Evolutionary conservation across 805 yeast genomes (phyloP).

Genomic region (Yarrowia porcina): DNA sequence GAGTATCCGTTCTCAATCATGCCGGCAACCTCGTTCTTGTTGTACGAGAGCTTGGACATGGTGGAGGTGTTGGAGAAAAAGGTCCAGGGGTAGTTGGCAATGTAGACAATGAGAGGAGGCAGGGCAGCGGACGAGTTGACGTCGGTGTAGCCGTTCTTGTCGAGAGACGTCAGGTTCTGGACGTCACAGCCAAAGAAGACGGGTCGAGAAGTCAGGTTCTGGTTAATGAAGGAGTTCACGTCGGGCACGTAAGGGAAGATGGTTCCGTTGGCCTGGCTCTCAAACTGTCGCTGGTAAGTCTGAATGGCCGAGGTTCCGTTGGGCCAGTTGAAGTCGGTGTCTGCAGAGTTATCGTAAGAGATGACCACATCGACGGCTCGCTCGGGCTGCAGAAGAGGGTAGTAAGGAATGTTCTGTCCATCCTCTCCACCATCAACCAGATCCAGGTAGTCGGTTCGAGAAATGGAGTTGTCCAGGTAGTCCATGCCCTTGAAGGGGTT

Average conservation of each 20-base stretch:
- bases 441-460: conserved; percentile 42
- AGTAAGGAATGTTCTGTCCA: conserved; percentile 58
- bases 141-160: conserved; percentile 37
- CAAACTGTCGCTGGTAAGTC: conserved; percentile 60
- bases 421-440: conserved; percentile 78
- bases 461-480: conserved; percentile 42
- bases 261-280: conserved; percentile 51
- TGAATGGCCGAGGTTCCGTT: conserved; percentile 51
- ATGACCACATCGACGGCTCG: conserved; percentile 62
- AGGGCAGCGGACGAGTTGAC: conserved; percentile 34
- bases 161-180: conserved; percentile 53
- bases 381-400: conserved; percentile 58
- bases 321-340: conserved; percentile 40
- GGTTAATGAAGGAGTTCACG: conserved; percentile 52
- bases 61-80: conserved; percentile 71
- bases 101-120: conserved; percentile 75
- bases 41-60: conserved; percentile 55
- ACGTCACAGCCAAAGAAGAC: conserved; percentile 82
- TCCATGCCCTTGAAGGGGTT: conserved; percentile 60
- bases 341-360: conserved; percentile 45
- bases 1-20: conserved; percentile 76
- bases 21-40: conserved; percentile 51
- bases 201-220: conserved; percentile 64
- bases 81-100: conserved; percentile 68
- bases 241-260: conserved; percentile 83